These are phyloP conservation scores for Chamaecyparis obtusa DNA, from an alignment of 75 land plant species.

Conservation along the genomic window DNA sequence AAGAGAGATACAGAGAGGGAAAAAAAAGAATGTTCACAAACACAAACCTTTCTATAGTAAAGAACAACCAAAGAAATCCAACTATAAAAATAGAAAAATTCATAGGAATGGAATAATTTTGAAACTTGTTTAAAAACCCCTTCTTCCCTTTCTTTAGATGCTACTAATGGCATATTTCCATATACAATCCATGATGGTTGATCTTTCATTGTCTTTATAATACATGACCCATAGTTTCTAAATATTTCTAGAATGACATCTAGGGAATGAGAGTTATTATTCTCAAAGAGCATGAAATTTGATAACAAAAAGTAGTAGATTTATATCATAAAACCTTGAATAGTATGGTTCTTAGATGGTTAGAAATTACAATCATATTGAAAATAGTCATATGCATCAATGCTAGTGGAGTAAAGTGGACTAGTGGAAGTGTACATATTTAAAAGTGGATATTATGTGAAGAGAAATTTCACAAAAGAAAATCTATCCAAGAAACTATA, in stretches of 20 bases:
- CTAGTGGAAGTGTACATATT: background rate
- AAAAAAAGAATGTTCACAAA: background rate
- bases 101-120: background rate
- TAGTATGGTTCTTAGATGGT: background rate
- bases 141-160: background rate
- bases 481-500: background rate
- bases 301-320: background rate
- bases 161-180: background rate
- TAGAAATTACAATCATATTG: background rate
- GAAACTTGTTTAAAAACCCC: background rate
- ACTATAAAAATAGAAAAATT: background rate
- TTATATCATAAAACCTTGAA: background rate
- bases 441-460: background rate
- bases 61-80: background rate
- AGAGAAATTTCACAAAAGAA: background rate
- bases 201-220: background rate
- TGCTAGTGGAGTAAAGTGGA: background rate
- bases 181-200: background rate
- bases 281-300: background rate
- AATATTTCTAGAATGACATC: background rate
- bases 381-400: background rate
- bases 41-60: conserved; percentile 5
- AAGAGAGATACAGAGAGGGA: background rate
- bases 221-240: background rate
- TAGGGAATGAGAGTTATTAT: background rate